Evolutionary conservation across 495 filamentous ascomycete species (phyloP).

Genomic region (Articulospora tetracladia): DNA sequence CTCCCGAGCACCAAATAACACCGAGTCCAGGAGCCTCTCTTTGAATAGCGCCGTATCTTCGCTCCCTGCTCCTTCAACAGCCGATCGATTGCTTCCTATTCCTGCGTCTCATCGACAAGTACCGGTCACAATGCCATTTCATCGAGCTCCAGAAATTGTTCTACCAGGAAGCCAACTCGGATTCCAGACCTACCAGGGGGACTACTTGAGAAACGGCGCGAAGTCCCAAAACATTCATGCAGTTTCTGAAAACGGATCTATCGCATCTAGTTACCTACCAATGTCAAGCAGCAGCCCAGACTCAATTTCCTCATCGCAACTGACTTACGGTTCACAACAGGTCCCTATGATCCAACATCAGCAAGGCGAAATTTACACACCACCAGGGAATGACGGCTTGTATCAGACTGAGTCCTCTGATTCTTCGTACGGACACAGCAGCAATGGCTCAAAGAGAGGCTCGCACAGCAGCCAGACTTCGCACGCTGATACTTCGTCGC

Average conservation of each 20-base stretch:
- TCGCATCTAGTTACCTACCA: slow-evolving; percentile 11
- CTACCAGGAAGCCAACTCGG: not conserved
- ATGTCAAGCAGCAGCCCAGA: slow-evolving; percentile 22
- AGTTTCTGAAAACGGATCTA: slow-evolving; percentile 12
- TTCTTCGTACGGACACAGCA: slow-evolving; percentile 17
- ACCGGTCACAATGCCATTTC: slow-evolving; percentile 23
- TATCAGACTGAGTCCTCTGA: slow-evolving; percentile 21
- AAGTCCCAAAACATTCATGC: not conserved
- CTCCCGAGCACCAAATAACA: not conserved
- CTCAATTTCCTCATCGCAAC: slow-evolving; percentile 19
- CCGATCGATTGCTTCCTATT: slow-evolving; percentile 37
- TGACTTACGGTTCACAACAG: slow-evolving; percentile 14
- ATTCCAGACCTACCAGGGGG: slow-evolving; percentile 14
- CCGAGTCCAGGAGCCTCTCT: not conserved
- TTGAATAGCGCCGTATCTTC: slow-evolving; percentile 29
- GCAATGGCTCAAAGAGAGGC: slow-evolving; percentile 16
- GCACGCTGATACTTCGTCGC: slow-evolving; percentile 1
- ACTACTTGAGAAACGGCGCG: not conserved
- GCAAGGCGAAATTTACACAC: slow-evolving; percentile 16
- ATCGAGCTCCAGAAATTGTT: slow-evolving; percentile 10
- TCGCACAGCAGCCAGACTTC: slow-evolving; percentile 11
- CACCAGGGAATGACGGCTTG: slow-evolving; percentile 19
- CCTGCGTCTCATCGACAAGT: slow-evolving; percentile 27
- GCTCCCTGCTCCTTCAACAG: slow-evolving; percentile 31
- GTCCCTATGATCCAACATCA: slow-evolving; percentile 23